Conservation (phyloP, 2,329 filamentous ascomycete species). For the Pyricularia grisea region DNA sequence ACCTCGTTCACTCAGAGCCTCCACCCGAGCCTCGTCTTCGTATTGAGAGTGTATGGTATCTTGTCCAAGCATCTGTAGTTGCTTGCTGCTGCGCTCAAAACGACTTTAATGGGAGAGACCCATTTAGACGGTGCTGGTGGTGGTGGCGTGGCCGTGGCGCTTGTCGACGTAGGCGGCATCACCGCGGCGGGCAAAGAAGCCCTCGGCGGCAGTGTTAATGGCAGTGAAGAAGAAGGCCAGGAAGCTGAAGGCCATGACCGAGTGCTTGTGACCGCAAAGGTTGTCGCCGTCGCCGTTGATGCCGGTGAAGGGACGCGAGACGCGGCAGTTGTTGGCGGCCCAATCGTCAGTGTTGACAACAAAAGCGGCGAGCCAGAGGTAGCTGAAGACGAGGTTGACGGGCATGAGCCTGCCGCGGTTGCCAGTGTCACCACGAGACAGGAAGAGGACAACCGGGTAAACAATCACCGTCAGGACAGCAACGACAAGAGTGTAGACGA, state of each 20-base stretch:
- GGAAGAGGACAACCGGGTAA: conserved; percentile 3
- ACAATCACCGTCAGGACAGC: conserved; percentile 2
- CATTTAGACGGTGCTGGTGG: background rate
- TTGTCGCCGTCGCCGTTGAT: background rate
- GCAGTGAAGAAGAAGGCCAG: conserved; percentile 3
- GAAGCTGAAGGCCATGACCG: conserved; percentile 4
- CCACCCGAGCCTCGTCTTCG: background rate
- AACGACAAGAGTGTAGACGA: conserved; percentile 1
- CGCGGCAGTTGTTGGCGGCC: background rate
- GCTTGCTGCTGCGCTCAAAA: background rate
- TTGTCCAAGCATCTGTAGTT: background rate
- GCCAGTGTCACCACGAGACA: background rate
- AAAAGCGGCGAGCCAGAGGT: conserved; percentile 5
- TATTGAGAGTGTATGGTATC: background rate
- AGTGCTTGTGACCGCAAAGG: conserved; percentile 3
- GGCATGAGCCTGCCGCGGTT: conserved; percentile 3
- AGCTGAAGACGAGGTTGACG: conserved; percentile 4
- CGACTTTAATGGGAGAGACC: background rate
- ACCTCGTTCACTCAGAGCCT: too few relatives aligned
- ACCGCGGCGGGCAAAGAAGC: background rate
- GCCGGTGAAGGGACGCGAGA: background rate
- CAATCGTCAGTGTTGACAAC: conserved; percentile 1
- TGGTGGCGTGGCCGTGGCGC: background rate
- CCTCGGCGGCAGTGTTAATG: background rate
- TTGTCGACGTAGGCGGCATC: background rate